Evolutionary conservation across 2,329 filamentous ascomycete species (phyloP).

Genomic region (Pseudogymnoascus sp.): DNA sequence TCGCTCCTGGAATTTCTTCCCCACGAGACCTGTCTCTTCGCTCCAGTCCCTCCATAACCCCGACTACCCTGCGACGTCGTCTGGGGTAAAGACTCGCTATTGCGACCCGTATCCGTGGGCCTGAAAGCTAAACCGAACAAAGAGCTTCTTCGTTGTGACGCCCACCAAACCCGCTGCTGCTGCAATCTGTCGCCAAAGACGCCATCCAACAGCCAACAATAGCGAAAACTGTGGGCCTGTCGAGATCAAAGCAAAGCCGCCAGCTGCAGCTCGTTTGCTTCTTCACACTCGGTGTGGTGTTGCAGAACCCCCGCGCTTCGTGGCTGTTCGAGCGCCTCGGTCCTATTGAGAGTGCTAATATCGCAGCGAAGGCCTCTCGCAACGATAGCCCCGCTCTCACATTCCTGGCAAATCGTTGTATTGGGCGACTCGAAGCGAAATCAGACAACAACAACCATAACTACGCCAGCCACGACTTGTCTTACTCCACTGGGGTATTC

Average conservation of each 20-base stretch:
- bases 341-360: not conserved
- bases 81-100: not conserved
- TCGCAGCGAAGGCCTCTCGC: not conserved
- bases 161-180: not conserved
- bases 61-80: not conserved
- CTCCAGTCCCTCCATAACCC: not conserved
- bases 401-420: not conserved
- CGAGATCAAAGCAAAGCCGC: not conserved
- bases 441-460: not conserved
- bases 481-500: not conserved
- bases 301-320: not conserved
- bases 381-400: constrained; percentile 5
- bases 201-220: not conserved
- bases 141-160: not conserved
- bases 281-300: not conserved
- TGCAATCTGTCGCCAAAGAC: constrained; percentile 2
- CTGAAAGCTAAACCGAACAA: not conserved
- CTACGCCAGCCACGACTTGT: constrained; percentile 2
- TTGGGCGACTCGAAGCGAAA: constrained; percentile 1
- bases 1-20: constrained; percentile 4
- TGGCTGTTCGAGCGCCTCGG: not conserved
- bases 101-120: not conserved
- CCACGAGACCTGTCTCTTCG: not conserved
- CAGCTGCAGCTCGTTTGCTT: not conserved
- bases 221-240: not conserved